Evolutionary conservation across 192 early-diverging fungal species (phyloP).

Genomic region (Coemansia nantahalensis): DNA sequence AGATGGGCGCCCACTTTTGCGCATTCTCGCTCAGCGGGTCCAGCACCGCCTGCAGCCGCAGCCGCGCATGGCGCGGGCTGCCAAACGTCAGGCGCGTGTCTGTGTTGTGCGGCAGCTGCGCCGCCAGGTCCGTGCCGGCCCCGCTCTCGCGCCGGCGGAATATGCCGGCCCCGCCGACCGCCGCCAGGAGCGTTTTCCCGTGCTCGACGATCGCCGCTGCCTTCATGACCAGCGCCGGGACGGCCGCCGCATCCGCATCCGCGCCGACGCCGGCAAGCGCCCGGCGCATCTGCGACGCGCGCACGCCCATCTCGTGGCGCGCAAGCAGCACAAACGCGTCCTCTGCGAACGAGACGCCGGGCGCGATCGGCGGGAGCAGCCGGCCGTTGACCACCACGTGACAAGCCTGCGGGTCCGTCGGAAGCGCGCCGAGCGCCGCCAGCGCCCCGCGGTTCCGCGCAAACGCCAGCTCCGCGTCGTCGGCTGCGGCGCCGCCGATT

Average conservation of each 20-base stretch:
- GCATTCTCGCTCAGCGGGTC: constrained; percentile 78
- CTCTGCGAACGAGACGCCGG: constrained; percentile 37
- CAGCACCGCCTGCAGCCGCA: constrained; percentile 57
- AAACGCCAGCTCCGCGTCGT: constrained; percentile 20
- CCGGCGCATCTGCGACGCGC: constrained; percentile 35
- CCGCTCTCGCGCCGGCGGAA: constrained; percentile 11
- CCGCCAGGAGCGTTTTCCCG: constrained; percentile 16
- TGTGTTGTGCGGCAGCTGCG: background rate
- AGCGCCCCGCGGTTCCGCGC: constrained; percentile 8
- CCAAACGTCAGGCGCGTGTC: constrained; percentile 9
- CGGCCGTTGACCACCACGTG: constrained; percentile 65
- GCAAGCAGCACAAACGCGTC: constrained; percentile 63
- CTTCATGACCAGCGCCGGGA: constrained; percentile 15
- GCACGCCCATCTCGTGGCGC: constrained; percentile 56
- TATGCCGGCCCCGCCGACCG: constrained; percentile 12
- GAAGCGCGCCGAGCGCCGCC: constrained; percentile 8
- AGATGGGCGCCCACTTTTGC: constrained; percentile 73
- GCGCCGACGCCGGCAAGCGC: constrained; percentile 11
- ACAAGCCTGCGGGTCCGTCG: constrained; percentile 12
- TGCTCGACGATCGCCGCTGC: constrained; percentile 20
- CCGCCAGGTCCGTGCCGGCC: background rate
- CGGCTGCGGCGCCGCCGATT: constrained; percentile 9
- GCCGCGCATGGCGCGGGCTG: constrained; percentile 13
- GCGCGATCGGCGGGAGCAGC: constrained; percentile 50
- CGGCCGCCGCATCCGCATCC: background rate